Evolutionary conservation across 371 early-diverging fungal genomes (phyloP).

Genomic region (Mortierella sp.): DNA sequence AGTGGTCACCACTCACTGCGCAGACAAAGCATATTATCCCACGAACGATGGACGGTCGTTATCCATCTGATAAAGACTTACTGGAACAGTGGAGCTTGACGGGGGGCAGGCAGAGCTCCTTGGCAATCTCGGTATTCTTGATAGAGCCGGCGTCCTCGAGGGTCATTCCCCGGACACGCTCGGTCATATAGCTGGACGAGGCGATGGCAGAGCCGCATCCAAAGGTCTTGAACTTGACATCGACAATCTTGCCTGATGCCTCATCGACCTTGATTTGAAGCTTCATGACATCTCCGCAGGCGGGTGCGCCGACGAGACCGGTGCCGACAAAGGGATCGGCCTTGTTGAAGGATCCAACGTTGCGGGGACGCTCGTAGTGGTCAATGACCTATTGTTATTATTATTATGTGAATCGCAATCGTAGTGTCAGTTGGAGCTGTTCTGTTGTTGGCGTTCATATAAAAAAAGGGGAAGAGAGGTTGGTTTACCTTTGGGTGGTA

Average conservation of each 20-base stretch:
- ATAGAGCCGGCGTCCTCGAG: slow-evolving; percentile 93
- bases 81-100: slow-evolving; percentile 99
- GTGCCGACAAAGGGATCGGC: slow-evolving; percentile 93
- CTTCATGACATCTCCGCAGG: slow-evolving; percentile 99
- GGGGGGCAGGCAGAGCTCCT: slow-evolving; percentile 96
- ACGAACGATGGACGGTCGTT: neutral
- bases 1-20: slow-evolving; percentile 12
- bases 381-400: slow-evolving; percentile 78
- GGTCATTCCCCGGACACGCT: slow-evolving; percentile 94
- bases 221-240: slow-evolving; percentile 99
- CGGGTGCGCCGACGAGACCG: slow-evolving; percentile 99
- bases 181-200: slow-evolving; percentile 93
- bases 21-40: neutral
- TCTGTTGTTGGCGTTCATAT: neutral
- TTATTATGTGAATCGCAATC: slow-evolving; percentile 2
- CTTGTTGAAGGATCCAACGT: slow-evolving; percentile 96
- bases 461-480: neutral
- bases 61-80: slow-evolving; percentile 57
- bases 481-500: slow-evolving; percentile 86
- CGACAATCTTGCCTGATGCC: slow-evolving; percentile 89
- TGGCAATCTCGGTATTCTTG: slow-evolving; percentile 98
- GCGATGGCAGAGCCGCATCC: slow-evolving; percentile 99
- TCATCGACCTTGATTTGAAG: slow-evolving; percentile 98
- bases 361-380: slow-evolving; percentile 97
- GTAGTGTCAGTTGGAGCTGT: slow-evolving; percentile 3